These are phyloP conservation scores for Sphagnum magellanicum DNA, from an alignment of 228 moss, liverwort and hornwort genomes.

Conservation along the genomic window DNA sequence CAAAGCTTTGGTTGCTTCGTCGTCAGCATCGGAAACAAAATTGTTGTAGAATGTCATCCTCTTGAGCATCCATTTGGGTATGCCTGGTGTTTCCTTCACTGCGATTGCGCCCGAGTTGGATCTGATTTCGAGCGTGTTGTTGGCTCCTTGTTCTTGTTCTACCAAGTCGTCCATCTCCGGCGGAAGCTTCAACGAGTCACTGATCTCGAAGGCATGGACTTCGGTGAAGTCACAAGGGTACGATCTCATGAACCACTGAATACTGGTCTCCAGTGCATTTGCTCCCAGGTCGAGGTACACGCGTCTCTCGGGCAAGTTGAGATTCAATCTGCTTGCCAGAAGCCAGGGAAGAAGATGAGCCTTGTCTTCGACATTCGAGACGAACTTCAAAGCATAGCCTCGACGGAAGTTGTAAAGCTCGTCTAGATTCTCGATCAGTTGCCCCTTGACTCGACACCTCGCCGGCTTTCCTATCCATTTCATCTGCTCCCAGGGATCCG, in stretches of 20 bases:
- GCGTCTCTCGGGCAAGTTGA: constrained; percentile 39
- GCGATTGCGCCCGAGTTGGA: neutral
- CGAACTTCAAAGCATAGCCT: constrained; percentile 54
- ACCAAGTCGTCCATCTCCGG: neutral
- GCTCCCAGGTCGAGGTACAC: constrained; percentile 67
- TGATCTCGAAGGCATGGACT: constrained; percentile 48
- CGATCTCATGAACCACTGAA: constrained; percentile 53
- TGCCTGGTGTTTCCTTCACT: constrained; percentile 22
- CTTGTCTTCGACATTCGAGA: constrained; percentile 59
- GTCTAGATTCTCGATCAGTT: constrained; percentile 63
- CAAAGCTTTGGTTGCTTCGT: constrained; percentile 11
- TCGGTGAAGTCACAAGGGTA: constrained; percentile 51
- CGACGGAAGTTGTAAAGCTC: constrained; percentile 57
- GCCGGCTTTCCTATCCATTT: constrained; percentile 75
- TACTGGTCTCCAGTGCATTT: constrained; percentile 57
- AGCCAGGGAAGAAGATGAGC: constrained; percentile 59
- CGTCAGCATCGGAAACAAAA: constrained; percentile 25
- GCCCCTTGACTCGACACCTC: constrained; percentile 54
- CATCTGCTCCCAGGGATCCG: constrained; percentile 65
- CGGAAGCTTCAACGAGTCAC: constrained; percentile 21
- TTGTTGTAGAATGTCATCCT: constrained; percentile 41
- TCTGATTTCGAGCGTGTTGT: neutral
- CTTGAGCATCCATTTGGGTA: constrained; percentile 41
- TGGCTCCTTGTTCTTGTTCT: neutral
- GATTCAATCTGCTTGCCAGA: constrained; percentile 48